A percentile compares a stretch with the other conserved stretches of the same genome.
phyloP scores from a whole-genome alignment of 2,329 filamentous ascomycete genomes.

The Phaeophleospora eucalypticola region DNA sequence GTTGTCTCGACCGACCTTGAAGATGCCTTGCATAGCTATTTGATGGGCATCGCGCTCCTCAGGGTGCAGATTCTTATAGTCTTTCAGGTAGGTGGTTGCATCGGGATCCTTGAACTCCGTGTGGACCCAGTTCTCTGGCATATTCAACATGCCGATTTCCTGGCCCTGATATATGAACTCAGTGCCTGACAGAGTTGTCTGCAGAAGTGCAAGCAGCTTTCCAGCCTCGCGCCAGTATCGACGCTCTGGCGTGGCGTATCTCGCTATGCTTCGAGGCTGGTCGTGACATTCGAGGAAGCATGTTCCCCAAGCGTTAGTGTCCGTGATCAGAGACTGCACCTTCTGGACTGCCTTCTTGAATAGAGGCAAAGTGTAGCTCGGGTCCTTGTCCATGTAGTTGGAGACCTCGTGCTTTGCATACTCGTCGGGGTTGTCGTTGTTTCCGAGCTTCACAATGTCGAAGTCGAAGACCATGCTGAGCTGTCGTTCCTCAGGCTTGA shows the following conservation, averaged over 20 bases:
- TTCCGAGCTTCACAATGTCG: constrained; percentile 53
- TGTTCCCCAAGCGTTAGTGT: constrained; percentile 61
- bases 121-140: constrained; percentile 54
- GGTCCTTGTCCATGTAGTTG: constrained; percentile 27
- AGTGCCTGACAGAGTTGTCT: constrained; percentile 58
- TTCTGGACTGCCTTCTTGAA: constrained; percentile 22
- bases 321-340: constrained; percentile 47
- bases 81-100: constrained; percentile 40
- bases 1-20: constrained; percentile 63
- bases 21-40: constrained; percentile 47
- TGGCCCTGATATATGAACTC: constrained; percentile 68
- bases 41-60: constrained; percentile 24
- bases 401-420: constrained; percentile 23
- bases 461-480: constrained; percentile 73
- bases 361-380: constrained; percentile 25
- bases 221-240: constrained; percentile 46
- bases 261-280: constrained; percentile 56
- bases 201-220: constrained; percentile 58
- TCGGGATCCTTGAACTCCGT: constrained; percentile 21
- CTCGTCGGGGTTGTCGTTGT: constrained; percentile 24
- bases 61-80: constrained; percentile 59
- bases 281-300: constrained; percentile 65
- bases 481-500: constrained; percentile 52
- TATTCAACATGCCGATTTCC: constrained; percentile 64
- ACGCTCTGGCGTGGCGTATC: constrained; percentile 27